A percentile compares a stretch with the other conserved stretches of the same genome.
phyloP scores from a whole-genome alignment of 2,329 filamentous ascomycete genomes.

The Hypomyces perniciosus region DNA sequence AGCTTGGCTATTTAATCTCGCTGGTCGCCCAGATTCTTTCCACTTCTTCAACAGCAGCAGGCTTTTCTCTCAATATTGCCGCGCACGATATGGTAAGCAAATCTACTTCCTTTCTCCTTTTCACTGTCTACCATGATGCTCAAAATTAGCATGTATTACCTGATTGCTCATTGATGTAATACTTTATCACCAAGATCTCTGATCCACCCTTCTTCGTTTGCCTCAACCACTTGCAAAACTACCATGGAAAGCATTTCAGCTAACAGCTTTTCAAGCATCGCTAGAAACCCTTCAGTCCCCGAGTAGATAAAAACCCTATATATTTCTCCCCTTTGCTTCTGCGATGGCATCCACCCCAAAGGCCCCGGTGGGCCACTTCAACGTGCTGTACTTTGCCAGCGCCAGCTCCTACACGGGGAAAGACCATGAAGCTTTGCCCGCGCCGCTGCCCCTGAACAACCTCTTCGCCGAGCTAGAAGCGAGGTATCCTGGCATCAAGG shows the following conservation, averaged over 20 bases:
- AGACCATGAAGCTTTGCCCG: conserved; percentile 57
- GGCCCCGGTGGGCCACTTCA: conserved; percentile 62
- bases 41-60: too few species aligned
- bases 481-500: conserved; percentile 62
- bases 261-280: too few species aligned
- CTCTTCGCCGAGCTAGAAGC: conserved; percentile 65
- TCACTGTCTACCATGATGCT: conserved; percentile 42
- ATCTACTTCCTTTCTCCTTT: conserved; percentile 1
- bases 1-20: conserved; percentile 1
- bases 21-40: not conserved
- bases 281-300: not conserved
- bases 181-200: conserved; percentile 69
- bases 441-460: conserved; percentile 56
- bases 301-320: not conserved
- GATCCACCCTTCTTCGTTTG: conserved; percentile 30
- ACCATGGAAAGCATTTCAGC: not conserved
- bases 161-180: conserved; percentile 50
- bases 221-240: not conserved
- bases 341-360: conserved; percentile 36
- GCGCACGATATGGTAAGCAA: conserved; percentile 2
- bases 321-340: not conserved
- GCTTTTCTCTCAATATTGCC: not conserved
- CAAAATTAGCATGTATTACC: conserved; percentile 53
- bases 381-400: conserved; percentile 74
- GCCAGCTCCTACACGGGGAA: conserved; percentile 66